Evolutionary conservation across 2,329 filamentous ascomycete genomes (phyloP).

Genomic region (Alternaria arbusti): DNA sequence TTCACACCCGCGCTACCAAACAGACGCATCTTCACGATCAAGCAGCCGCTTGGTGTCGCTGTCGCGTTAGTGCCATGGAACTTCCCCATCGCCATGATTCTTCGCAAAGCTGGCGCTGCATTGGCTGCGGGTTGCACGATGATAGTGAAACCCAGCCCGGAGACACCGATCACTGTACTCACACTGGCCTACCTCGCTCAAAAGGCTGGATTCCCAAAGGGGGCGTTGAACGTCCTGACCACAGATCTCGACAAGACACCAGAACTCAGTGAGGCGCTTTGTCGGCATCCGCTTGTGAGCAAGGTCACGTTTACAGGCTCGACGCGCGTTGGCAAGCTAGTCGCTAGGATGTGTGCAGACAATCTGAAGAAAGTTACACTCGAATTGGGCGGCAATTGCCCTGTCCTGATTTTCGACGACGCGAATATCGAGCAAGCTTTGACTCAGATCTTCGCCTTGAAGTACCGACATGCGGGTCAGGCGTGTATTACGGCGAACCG

Average conservation of each 20-base stretch:
- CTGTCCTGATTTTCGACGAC: conserved; percentile 69
- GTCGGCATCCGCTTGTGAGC: conserved; percentile 64
- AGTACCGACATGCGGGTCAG: conserved; percentile 67
- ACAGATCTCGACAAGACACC: conserved; percentile 64
- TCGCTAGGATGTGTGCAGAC: conserved; percentile 65
- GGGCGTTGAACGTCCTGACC: conserved; percentile 67
- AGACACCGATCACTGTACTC: conserved; percentile 50
- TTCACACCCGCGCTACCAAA: conserved; percentile 66
- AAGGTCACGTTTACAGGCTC: conserved; percentile 67
- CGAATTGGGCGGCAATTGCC: conserved; percentile 70
- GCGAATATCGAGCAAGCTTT: conserved; percentile 65
- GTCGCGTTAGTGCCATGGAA: conserved; percentile 77
- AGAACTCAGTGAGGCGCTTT: conserved; percentile 61
- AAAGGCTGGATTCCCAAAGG: conserved; percentile 59
- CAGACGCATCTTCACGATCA: conserved; percentile 72
- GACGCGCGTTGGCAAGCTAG: conserved; percentile 67
- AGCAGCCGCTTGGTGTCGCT: conserved; percentile 74
- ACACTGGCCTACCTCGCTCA: conserved; percentile 49
- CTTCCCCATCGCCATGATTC: conserved; percentile 71
- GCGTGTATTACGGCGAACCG: conserved; percentile 71
- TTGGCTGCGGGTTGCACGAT: conserved; percentile 76
- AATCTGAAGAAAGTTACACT: conserved; percentile 70
- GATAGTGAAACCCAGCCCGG: conserved; percentile 59
- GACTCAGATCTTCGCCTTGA: conserved; percentile 55
- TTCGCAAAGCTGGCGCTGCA: conserved; percentile 71